A percentile compares a stretch with the other conserved stretches of the same genome.
phyloP scores from a whole-genome alignment of 139 green algal species.

The Chlamydomonas sphaeroides region DNA sequence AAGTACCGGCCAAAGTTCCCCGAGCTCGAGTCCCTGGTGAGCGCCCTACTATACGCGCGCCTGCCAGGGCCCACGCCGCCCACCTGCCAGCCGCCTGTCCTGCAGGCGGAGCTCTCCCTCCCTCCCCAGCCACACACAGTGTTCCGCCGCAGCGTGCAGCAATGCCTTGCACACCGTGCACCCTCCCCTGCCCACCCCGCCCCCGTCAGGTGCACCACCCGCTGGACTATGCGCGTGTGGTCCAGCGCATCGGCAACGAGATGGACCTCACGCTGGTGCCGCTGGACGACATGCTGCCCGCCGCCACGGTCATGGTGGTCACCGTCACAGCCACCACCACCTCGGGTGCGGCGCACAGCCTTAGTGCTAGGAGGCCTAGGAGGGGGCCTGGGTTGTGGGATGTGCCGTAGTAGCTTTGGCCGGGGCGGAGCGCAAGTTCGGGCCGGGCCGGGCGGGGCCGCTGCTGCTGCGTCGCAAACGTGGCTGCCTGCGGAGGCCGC shows the following conservation, averaged over 20 bases:
- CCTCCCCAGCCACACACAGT: too few species aligned
- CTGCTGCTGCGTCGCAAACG: too few species aligned
- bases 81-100: too few species aligned
- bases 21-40: conserved; percentile 94
- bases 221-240: conserved; percentile 92
- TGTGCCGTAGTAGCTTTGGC: too few species aligned
- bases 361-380: background rate
- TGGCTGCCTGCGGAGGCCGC: too few species aligned
- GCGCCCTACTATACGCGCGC: background rate
- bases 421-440: too few species aligned
- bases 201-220: conserved; percentile 84
- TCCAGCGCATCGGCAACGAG: conserved; percentile 88
- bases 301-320: conserved; percentile 93
- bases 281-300: conserved; percentile 70
- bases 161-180: too few species aligned
- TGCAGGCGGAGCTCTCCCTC: too few species aligned
- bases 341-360: conserved; percentile 63
- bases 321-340: conserved; percentile 87
- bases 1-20: conserved; percentile 91
- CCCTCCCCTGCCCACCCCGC: too few species aligned
- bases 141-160: too few species aligned
- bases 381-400: conserved; percentile 14
- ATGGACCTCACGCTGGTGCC: conserved; percentile 71
- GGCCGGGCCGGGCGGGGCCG: too few species aligned
- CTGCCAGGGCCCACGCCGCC: too few species aligned